Evolutionary conservation across 306 rosid species (phyloP).

Genomic region (Sphenostylis stenocarpa): DNA sequence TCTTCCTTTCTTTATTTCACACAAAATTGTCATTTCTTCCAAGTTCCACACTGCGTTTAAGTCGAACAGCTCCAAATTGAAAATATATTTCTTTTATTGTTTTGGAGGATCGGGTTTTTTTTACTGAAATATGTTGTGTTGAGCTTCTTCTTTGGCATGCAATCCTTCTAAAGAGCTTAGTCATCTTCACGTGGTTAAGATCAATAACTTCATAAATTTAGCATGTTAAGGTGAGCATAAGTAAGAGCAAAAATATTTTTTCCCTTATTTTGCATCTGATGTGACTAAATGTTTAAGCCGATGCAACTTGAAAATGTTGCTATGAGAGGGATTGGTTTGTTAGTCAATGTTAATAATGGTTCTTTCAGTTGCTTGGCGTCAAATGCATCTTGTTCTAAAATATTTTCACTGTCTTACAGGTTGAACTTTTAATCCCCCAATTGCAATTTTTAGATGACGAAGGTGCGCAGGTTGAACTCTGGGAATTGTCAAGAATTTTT

Average conservation of each 20-base stretch:
- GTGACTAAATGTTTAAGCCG: slow-evolving; percentile 14
- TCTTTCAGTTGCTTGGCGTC: slow-evolving; percentile 19
- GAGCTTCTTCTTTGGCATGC: not conserved
- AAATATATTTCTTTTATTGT: not conserved
- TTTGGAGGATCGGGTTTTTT: not conserved
- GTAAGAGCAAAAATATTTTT: not conserved
- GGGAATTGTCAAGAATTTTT: slow-evolving; percentile 82
- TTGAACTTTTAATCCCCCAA: slow-evolving; percentile 95
- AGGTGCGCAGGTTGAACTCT: slow-evolving; percentile 96
- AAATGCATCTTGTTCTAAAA: not conserved
- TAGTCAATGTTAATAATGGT: slow-evolving; percentile 9
- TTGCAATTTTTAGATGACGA: slow-evolving; percentile 93
- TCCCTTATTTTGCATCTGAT: not conserved
- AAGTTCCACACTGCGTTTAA: not conserved
- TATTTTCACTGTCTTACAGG: slow-evolving; percentile 51
- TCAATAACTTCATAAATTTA: not conserved
- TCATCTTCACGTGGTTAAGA: too few species aligned
- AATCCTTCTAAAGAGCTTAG: not conserved
- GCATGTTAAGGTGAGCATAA: slow-evolving; percentile 6
- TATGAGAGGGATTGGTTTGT: slow-evolving; percentile 5
- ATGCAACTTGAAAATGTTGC: slow-evolving; percentile 8
- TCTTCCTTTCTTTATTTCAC: not conserved
- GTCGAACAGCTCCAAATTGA: not conserved
- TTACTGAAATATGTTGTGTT: not conserved
- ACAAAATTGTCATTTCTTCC: not conserved